These are phyloP conservation scores for Suillus decipiens DNA, from an alignment of 768 basidiomycete species.

Conservation along the genomic window DNA sequence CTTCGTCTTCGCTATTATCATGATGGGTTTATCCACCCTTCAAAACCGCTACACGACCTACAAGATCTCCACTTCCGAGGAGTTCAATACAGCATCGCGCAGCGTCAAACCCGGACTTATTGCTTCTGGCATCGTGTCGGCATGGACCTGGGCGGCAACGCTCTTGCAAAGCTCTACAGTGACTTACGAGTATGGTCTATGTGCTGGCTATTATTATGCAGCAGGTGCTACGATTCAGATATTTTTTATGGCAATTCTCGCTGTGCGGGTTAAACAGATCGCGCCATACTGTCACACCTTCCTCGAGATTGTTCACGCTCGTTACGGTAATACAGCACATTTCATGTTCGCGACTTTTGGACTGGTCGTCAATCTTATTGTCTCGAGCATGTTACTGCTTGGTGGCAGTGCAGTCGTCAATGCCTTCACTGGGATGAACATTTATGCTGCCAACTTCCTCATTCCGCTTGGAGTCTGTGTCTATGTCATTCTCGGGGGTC, in stretches of 20 bases:
- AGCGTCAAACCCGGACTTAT: conserved; percentile 21
- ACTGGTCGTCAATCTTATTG: conserved; percentile 31
- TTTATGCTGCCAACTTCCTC: conserved; percentile 40
- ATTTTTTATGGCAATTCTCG: conserved; percentile 27
- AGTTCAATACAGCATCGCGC: conserved; percentile 32
- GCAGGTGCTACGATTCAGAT: conserved; percentile 31
- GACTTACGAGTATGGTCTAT: conserved; percentile 30
- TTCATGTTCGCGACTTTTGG: conserved; percentile 28
- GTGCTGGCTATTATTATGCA: conserved; percentile 30
- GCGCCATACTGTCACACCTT: conserved; percentile 38
- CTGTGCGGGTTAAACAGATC: conserved; percentile 34
- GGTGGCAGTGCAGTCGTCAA: conserved; percentile 41
- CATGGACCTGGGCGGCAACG: conserved; percentile 35
- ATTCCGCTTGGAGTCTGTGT: conserved; percentile 42
- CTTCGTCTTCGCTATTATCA: conserved; percentile 29
- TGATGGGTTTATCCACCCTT: conserved; percentile 29
- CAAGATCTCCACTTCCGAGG: conserved; percentile 27
- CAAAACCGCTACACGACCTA: conserved; percentile 30
- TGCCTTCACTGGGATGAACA: conserved; percentile 42
- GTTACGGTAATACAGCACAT: conserved; percentile 32
- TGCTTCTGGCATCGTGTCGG: conserved; percentile 26
- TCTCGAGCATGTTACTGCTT: conserved; percentile 37
- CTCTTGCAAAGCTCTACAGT: conserved; percentile 33
- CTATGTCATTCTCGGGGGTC: conserved; percentile 38
- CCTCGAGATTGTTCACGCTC: conserved; percentile 36